Conservation (phyloP, 345 rosid genomes). For the Boechera stricta region DNA sequence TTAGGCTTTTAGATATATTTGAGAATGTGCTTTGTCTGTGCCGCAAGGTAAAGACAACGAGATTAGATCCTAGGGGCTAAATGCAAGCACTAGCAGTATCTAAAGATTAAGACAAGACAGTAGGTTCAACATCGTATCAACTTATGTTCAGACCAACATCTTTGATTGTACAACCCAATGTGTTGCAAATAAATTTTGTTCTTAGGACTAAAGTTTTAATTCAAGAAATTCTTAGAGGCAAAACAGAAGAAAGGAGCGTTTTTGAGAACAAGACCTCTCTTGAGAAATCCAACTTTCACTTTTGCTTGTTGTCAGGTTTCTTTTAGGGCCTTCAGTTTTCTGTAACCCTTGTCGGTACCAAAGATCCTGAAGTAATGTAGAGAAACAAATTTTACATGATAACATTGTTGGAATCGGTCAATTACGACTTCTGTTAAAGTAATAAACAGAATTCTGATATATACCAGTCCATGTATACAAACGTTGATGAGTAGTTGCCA, state of each 20-base stretch:
- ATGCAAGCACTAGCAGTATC: slow-evolving; percentile 10
- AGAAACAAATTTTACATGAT: slow-evolving; percentile 2
- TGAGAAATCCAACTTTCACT: slow-evolving; percentile 25
- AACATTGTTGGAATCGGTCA: too few relatives aligned
- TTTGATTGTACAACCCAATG: slow-evolving; percentile 12
- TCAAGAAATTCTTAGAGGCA: background rate
- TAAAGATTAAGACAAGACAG: background rate
- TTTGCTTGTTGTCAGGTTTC: slow-evolving; percentile 50
- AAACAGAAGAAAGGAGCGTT: slow-evolving; percentile 29
- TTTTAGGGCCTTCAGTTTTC: slow-evolving; percentile 82
- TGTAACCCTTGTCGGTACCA: slow-evolving; percentile 92
- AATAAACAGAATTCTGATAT: slow-evolving; percentile 36
- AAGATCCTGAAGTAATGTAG: slow-evolving; percentile 67
- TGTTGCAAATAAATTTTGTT: slow-evolving; percentile 17
- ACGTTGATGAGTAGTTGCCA: slow-evolving; percentile 95
- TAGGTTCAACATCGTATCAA: background rate
- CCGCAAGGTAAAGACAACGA: slow-evolving; percentile 1
- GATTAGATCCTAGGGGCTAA: background rate
- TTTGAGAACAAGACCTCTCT: slow-evolving; percentile 44
- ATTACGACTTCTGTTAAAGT: background rate
- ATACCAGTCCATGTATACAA: slow-evolving; percentile 97
- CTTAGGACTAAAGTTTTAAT: slow-evolving; percentile 23
- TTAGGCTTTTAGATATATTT: background rate
- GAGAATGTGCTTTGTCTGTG: slow-evolving; percentile 4
- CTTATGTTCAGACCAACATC: slow-evolving; percentile 16